Conservation (phyloP, 1,139 yeast genomes). For the Pichia sp. region DNA sequence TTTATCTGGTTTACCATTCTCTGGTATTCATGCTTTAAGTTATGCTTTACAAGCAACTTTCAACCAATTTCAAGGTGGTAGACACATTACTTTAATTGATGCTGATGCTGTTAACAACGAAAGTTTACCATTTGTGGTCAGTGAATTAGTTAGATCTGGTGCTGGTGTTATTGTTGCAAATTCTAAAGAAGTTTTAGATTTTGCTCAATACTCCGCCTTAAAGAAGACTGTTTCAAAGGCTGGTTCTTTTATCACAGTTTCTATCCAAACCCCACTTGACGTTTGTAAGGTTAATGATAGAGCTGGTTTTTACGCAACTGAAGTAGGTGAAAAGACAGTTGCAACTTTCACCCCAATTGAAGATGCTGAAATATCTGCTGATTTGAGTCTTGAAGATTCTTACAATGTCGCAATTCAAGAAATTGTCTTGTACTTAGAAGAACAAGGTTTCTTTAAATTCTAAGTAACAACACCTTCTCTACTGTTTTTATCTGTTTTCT, state of each 20-base stretch:
- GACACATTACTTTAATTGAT: slow-evolving; percentile 68
- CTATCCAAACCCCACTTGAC: slow-evolving; percentile 45
- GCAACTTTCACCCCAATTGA: slow-evolving; percentile 43
- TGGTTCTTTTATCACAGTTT: slow-evolving; percentile 45
- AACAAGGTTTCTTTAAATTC: slow-evolving; percentile 67
- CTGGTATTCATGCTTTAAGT: slow-evolving; percentile 59
- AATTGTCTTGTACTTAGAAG: slow-evolving; percentile 63
- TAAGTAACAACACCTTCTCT: slow-evolving; percentile 16
- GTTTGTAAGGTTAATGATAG: slow-evolving; percentile 41
- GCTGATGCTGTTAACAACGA: slow-evolving; percentile 43
- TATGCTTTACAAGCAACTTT: slow-evolving; percentile 85
- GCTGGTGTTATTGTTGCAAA: slow-evolving; percentile 78
- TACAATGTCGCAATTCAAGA: slow-evolving; percentile 63
- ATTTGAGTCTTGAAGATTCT: slow-evolving; percentile 39
- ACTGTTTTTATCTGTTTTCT: not conserved
- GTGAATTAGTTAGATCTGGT: slow-evolving; percentile 85
- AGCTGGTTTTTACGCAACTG: slow-evolving; percentile 40
- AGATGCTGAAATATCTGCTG: slow-evolving; percentile 49
- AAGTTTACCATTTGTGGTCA: slow-evolving; percentile 52
- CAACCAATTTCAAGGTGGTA: slow-evolving; percentile 82
- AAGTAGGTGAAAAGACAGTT: slow-evolving; percentile 35
- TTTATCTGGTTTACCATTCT: slow-evolving; percentile 52
- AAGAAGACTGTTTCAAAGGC: slow-evolving; percentile 36
- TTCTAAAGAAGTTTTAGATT: slow-evolving; percentile 41
- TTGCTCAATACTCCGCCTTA: slow-evolving; percentile 33